A percentile compares a stretch with the other conserved stretches of the same genome.
phyloP scores from a whole-genome alignment of 306 rosid species.

The Boehmeria nivea region DNA sequence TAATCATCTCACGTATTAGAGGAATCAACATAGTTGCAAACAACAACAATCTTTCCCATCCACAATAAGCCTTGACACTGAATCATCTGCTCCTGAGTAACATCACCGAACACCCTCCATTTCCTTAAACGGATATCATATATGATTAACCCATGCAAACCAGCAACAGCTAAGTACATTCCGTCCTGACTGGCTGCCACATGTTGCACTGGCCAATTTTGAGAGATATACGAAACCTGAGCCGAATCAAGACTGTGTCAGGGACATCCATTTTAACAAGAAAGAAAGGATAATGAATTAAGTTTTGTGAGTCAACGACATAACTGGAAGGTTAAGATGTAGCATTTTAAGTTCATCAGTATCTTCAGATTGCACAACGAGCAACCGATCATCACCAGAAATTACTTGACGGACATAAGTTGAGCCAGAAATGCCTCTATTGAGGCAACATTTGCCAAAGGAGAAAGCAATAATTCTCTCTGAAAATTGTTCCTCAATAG shows the following conservation, averaged over 20 bases:
- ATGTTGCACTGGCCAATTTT: slow-evolving; percentile 96
- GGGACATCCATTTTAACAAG: slow-evolving; percentile 21
- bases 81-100: slow-evolving; percentile 88
- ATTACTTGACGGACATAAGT: slow-evolving; percentile 87
- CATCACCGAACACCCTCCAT: slow-evolving; percentile 96
- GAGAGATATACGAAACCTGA: slow-evolving; percentile 95
- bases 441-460: slow-evolving; percentile 95
- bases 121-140: slow-evolving; percentile 80
- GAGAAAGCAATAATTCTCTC: slow-evolving; percentile 88
- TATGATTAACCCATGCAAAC: slow-evolving; percentile 84
- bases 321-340: slow-evolving; percentile 94
- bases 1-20: slow-evolving; percentile 72
- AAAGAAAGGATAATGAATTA: slow-evolving; percentile 5
- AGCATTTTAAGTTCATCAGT: slow-evolving; percentile 94
- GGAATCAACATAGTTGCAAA: slow-evolving; percentile 84
- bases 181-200: slow-evolving; percentile 97
- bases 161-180: slow-evolving; percentile 85
- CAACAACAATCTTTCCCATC: slow-evolving; percentile 95
- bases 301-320: too few species aligned
- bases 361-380: slow-evolving; percentile 92
- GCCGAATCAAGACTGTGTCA: slow-evolving; percentile 29
- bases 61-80: slow-evolving; percentile 93
- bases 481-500: slow-evolving; percentile 63
- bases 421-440: slow-evolving; percentile 94
- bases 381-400: slow-evolving; percentile 81